phyloP scores from a whole-genome alignment of 202 grass and related monocot genomes.

The Bolboschoenoplectus hybrid region DNA sequence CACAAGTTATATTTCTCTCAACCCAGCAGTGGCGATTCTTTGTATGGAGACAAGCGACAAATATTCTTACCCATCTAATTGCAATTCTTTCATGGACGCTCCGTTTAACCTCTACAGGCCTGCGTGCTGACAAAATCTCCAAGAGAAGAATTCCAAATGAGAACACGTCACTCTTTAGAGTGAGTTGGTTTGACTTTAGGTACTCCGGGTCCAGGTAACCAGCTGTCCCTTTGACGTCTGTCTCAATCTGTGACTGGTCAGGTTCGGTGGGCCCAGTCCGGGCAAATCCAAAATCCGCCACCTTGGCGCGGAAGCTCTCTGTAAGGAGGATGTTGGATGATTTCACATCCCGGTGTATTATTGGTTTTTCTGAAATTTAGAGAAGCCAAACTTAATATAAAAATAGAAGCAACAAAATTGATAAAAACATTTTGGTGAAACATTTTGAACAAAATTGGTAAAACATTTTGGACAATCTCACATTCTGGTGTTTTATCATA shows the following conservation, averaged over 20 bases:
- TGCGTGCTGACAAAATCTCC: conserved; percentile 91
- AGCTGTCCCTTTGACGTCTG: conserved; percentile 80
- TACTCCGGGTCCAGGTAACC: conserved; percentile 97
- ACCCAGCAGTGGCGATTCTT: neutral
- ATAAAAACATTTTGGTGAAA: neutral
- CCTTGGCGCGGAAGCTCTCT: conserved; percentile 83
- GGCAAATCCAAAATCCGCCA: conserved; percentile 93
- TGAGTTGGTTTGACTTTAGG: conserved; percentile 73
- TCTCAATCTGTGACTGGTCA: conserved; percentile 79
- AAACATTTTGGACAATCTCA: conserved; percentile 6
- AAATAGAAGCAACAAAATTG: neutral
- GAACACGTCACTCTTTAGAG: conserved; percentile 89
- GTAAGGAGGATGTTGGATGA: conserved; percentile 91
- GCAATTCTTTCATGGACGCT: conserved; percentile 66
- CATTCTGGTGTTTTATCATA: neutral
- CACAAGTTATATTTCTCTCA: neutral
- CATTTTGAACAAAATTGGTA: neutral
- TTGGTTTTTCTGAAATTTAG: conserved; percentile 72
- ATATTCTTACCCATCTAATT: conserved; percentile 77
- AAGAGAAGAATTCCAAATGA: conserved; percentile 94
- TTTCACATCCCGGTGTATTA: conserved; percentile 97
- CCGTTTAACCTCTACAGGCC: conserved; percentile 70
- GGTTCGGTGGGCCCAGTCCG: conserved; percentile 71
- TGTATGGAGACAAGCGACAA: neutral
- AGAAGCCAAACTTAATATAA: neutral